Percentiles rank a stretch among this genome's conserved stretches.
These are phyloP conservation scores for Coniophora puteana DNA, from an alignment of 1,284 basidiomycete genomes.

Conservation along the genomic window DNA sequence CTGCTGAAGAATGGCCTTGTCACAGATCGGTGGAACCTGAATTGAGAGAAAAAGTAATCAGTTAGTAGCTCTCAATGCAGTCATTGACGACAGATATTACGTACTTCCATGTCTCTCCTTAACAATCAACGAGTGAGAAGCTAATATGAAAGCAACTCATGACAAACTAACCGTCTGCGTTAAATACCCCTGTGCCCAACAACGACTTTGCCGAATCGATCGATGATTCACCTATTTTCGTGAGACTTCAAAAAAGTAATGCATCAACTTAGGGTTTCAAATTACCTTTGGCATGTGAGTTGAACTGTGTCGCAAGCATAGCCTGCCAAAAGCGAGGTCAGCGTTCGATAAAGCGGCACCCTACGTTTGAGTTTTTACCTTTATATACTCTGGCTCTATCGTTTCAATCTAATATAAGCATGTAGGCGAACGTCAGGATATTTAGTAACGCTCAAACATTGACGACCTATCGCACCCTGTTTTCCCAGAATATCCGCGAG, in stretches of 20 bases:
- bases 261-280: conserved; percentile 9
- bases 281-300: conserved; percentile 41
- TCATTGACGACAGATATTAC: conserved; percentile 7
- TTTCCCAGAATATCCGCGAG: conserved; percentile 28
- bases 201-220: conserved; percentile 29
- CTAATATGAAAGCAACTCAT: conserved; percentile 1
- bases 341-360: neutral
- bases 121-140: neutral
- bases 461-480: conserved; percentile 18
- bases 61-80: neutral
- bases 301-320: conserved; percentile 36
- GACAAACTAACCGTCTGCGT: conserved; percentile 46
- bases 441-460: neutral
- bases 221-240: conserved; percentile 16
- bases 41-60: conserved; percentile 12
- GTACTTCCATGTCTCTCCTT: conserved; percentile 54
- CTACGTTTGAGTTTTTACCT: conserved; percentile 16
- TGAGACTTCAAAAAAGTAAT: conserved; percentile 12
- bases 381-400: conserved; percentile 39
- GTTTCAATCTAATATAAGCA: conserved; percentile 19
- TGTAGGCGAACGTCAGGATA: conserved; percentile 2
- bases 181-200: conserved; percentile 56
- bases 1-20: conserved; percentile 54
- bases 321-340: conserved; percentile 17
- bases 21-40: conserved; percentile 54